These are phyloP conservation scores for Coniosporium tulheliwenetii DNA, from an alignment of 2,329 filamentous ascomycete genomes.

Conservation along the genomic window DNA sequence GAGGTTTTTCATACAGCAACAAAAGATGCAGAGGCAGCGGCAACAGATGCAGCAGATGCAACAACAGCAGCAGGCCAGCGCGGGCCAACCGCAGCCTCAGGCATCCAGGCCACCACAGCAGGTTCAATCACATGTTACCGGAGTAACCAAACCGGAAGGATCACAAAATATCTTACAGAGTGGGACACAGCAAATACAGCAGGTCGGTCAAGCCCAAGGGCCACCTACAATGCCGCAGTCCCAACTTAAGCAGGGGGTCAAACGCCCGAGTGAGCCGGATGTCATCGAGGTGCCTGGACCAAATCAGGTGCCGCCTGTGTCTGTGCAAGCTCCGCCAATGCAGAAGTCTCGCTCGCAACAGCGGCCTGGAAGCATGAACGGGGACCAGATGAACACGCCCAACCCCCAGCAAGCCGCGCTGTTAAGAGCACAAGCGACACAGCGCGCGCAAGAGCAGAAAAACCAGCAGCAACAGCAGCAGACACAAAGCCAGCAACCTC, in stretches of 20 bases:
- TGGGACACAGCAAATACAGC: neutral
- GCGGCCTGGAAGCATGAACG: conserved; percentile 13
- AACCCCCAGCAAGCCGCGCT: conserved; percentile 1
- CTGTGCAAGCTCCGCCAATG: conserved; percentile 8
- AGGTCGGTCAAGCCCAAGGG: neutral
- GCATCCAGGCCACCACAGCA: neutral
- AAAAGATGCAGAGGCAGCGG: conserved; percentile 9
- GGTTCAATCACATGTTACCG: neutral
- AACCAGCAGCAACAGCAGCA: neutral
- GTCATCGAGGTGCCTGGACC: conserved; percentile 1
- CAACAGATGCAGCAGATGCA: conserved; percentile 8
- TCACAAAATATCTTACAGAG: conserved; percentile 6
- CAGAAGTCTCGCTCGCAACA: conserved; percentile 16
- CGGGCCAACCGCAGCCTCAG: conserved; percentile 1
- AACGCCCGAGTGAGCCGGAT: conserved; percentile 2
- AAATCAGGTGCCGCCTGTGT: neutral
- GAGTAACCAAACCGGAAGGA: neutral
- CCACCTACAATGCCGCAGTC: neutral
- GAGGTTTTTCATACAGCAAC: conserved; percentile 13
- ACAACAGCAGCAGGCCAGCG: conserved; percentile 8
- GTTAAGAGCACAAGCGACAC: conserved; percentile 4
- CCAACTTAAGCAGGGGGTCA: neutral
- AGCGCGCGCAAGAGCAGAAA: conserved; percentile 3
- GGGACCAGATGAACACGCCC: conserved; percentile 16
- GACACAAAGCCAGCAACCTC: too few relatives aligned